Base-by-base conservation (phyloP, 306 rosid genomes). In the Phaseolus lunatus region DNA sequence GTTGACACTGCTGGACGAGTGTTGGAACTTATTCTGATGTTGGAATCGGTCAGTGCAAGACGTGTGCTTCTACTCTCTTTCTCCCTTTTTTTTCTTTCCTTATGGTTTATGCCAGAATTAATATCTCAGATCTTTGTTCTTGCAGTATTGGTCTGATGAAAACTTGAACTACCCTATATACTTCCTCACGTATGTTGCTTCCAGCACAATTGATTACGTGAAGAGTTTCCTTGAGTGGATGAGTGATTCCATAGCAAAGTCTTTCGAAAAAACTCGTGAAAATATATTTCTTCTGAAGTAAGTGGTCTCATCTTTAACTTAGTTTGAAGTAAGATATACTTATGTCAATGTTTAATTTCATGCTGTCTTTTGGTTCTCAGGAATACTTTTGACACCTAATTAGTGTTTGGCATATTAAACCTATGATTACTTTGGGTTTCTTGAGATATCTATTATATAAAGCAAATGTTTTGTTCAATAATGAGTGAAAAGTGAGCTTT, bases 181-280 rank as follows among this genome's bases (percentile, higher is more conserved):
- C 81, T 91, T 95, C 70, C 84, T 95, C 27, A 90, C 99, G 57
- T 89, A 87, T 70, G 96, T 95, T 82, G 82, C 99, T 80, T 86
- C 97, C 57, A 95, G 97, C 87, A 92, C 96, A 77, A 86, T 92
- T 70, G 96, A 95, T 87, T 95, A 88, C 39, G 89, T 92, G 77
- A 90, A 89, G 87, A 92, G 91, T 87, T 95, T 92, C 88, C 96
- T 95, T 37, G 97, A 95, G 86, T 95, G 97, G 99, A 95, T 95
- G 99, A 95, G 97, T 82, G 99, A 95, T 78, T 78, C 92, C 80
- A 95, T 95, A 43, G 92, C 97, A 19, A 95, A 95, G 87, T 92
- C 99, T 72, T 95, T 95, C 78, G 99, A 90, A 81, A 90, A 87
- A 81, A 92, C 95, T 63, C 91, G 99, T 75, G 96, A 92, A 72